A percentile compares a stretch with the other conserved stretches of the same genome.
Conservation (phyloP, 306 rosid genomes). For the Gillenia trifoliata region DNA sequence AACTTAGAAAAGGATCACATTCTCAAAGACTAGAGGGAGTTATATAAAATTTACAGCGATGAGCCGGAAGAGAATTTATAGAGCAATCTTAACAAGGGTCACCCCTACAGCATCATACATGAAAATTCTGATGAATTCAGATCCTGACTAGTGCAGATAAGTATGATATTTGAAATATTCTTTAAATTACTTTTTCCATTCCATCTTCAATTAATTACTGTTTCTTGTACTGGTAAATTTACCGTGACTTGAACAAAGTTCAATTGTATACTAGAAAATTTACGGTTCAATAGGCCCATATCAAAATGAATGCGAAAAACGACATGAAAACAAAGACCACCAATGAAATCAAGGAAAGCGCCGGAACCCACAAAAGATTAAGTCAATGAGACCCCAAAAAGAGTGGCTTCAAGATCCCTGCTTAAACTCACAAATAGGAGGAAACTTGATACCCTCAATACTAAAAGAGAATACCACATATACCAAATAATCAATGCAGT, state of each 20-base stretch:
- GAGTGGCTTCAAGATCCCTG: background rate
- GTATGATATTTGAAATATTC: no score
- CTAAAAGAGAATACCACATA: background rate
- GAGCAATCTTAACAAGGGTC: background rate
- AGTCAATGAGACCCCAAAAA: background rate
- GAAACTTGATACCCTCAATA: background rate
- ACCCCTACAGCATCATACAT: background rate
- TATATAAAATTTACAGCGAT: background rate
- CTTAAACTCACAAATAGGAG: background rate
- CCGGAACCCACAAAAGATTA: background rate
- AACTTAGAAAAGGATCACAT: background rate
- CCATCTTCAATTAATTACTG: background rate
- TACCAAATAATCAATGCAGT: background rate
- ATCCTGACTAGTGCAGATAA: background rate
- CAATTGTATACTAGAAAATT: background rate
- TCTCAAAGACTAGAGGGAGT: background rate
- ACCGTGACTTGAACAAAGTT: background rate
- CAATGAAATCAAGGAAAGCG: background rate
- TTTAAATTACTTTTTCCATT: background rate
- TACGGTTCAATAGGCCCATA: background rate
- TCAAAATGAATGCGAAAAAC: background rate
- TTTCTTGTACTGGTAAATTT: background rate
- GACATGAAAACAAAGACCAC: background rate
- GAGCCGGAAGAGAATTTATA: background rate
- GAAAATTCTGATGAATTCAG: background rate